These are phyloP conservation scores for Penicillium lividum DNA, from an alignment of 495 filamentous ascomycete species.

Conservation along the genomic window DNA sequence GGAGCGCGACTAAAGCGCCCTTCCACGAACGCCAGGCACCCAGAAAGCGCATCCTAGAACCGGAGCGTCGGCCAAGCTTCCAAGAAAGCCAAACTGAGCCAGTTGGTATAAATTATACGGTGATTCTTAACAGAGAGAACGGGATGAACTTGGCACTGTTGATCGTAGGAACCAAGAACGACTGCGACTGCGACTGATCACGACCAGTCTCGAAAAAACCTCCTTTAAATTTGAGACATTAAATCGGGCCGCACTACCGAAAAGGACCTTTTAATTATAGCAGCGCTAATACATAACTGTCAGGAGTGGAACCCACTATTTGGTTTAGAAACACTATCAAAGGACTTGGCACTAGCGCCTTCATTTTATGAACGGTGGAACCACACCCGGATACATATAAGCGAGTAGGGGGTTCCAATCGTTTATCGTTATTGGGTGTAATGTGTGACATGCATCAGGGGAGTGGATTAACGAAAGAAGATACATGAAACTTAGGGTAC, in stretches of 20 bases:
- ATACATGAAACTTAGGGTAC: not conserved
- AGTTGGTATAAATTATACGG: not conserved
- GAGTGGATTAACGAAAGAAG: not conserved
- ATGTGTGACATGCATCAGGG: not conserved
- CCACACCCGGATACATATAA: not conserved
- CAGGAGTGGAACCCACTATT: not conserved
- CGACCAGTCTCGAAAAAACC: not conserved
- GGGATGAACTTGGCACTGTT: not conserved
- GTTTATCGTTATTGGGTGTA: not conserved
- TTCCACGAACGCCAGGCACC: not conserved
- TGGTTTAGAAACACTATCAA: not conserved
- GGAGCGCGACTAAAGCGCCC: constrained; percentile 4
- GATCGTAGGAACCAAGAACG: not conserved
- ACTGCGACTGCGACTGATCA: not conserved
- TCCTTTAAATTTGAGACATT: not conserved
- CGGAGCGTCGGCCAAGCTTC: not conserved
- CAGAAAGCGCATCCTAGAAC: not conserved
- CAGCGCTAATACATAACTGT: not conserved
- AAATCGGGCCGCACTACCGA: not conserved
- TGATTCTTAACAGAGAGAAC: not conserved
- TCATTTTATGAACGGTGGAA: not conserved
- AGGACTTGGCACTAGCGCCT: constrained; percentile 2
- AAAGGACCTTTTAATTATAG: not conserved
- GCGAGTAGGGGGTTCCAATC: not conserved
- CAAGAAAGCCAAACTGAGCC: not conserved